Conservation (phyloP, 2,329 filamentous ascomycete genomes). For the Talaromyces sp. region DNA sequence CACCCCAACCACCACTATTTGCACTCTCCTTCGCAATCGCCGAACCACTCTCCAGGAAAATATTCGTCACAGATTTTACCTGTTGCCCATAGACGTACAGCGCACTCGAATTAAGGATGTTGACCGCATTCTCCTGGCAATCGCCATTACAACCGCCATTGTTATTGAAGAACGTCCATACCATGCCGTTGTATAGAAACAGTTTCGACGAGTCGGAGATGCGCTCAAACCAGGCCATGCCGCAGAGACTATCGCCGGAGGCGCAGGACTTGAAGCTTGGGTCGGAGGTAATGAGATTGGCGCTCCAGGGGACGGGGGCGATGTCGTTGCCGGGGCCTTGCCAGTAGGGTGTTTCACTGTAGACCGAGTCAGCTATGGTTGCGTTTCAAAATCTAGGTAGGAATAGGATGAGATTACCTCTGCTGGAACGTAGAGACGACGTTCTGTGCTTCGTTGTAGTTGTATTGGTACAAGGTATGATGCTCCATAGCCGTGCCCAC, state of each 20-base stretch:
- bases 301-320: slow-evolving; percentile 29
- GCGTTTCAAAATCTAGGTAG: too few relatives aligned
- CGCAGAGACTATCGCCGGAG: slow-evolving; percentile 31
- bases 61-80: slow-evolving; percentile 29
- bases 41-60: slow-evolving; percentile 27
- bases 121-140: slow-evolving; percentile 39
- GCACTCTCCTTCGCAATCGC: slow-evolving; percentile 25
- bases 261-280: slow-evolving; percentile 30
- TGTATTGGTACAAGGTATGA: slow-evolving; percentile 54
- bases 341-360: slow-evolving; percentile 53
- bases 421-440: slow-evolving; percentile 47
- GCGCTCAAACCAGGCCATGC: slow-evolving; percentile 34
- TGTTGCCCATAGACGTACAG: slow-evolving; percentile 32
- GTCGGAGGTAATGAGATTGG: slow-evolving; percentile 24
- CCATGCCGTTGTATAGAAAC: slow-evolving; percentile 38
- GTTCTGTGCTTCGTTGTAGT: slow-evolving; percentile 49
- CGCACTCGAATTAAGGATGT: slow-evolving; percentile 25
- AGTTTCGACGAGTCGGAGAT: slow-evolving; percentile 31
- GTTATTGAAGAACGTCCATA: slow-evolving; percentile 43
- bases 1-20: slow-evolving; percentile 36
- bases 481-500: slow-evolving; percentile 54
- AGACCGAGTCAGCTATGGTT: neutral
- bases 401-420: slow-evolving; percentile 13
- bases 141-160: slow-evolving; percentile 24
- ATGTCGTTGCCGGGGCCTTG: slow-evolving; percentile 33